phyloP scores from a whole-genome alignment of 1,139 yeast genomes.

The Wickerhamomyces sp. region DNA sequence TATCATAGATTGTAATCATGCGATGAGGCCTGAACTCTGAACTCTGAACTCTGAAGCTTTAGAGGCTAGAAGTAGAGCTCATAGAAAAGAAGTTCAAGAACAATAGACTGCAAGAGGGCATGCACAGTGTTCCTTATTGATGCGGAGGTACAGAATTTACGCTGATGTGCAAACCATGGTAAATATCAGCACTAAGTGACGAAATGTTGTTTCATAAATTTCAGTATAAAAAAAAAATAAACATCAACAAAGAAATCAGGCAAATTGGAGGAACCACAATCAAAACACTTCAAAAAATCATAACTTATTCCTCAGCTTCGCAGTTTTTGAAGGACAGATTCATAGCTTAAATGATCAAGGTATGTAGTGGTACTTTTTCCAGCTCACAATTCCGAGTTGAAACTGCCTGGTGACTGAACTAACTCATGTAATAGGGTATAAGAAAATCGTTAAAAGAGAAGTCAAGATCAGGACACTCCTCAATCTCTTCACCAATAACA shows the following conservation, averaged over 20 bases:
- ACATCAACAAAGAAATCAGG: not conserved
- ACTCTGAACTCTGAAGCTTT: too few species aligned
- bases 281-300: not conserved
- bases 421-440: constrained; percentile 15
- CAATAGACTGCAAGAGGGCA: too few species aligned
- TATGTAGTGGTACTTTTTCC: not conserved
- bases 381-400: too few species aligned
- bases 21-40: too few species aligned
- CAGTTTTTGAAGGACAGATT: not conserved
- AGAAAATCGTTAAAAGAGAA: constrained; percentile 25
- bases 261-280: not conserved
- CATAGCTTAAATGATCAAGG: not conserved
- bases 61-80: too few species aligned
- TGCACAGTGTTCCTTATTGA: too few species aligned
- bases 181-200: constrained; percentile 1
- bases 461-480: constrained; percentile 18
- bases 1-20: too few species aligned
- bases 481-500: constrained; percentile 22
- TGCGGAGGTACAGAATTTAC: too few species aligned
- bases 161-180: too few species aligned
- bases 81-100: too few species aligned
- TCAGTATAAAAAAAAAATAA: not conserved
- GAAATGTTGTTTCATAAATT: too few species aligned
- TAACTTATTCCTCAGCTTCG: not conserved
- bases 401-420: too few species aligned